Conservation (phyloP, 345 rosid genomes). For the Eucalyptus erythrocorys region DNA sequence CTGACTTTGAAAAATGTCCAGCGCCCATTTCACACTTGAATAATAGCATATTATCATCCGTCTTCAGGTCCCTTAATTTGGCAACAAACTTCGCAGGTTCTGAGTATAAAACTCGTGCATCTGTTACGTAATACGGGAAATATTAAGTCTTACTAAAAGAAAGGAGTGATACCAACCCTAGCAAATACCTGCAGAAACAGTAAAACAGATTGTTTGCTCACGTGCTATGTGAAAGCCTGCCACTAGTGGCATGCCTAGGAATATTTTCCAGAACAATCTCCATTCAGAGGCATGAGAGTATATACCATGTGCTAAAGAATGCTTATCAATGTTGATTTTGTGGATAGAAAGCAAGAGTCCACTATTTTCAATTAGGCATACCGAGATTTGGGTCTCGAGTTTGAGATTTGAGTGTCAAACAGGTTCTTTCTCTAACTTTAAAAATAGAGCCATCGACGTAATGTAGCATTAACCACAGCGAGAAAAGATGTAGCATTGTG, state of each 20-base stretch:
- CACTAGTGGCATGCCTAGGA: neutral
- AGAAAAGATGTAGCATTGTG: neutral
- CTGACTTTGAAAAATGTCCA: slow-evolving; percentile 93
- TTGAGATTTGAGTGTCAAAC: neutral
- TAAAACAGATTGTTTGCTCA: neutral
- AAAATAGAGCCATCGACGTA: neutral
- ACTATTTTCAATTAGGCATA: neutral
- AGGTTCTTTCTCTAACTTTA: neutral
- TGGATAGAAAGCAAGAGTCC: neutral
- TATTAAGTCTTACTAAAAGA: neutral
- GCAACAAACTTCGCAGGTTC: slow-evolving; percentile 93
- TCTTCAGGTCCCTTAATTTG: slow-evolving; percentile 82
- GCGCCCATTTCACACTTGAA: slow-evolving; percentile 91
- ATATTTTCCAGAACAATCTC: neutral
- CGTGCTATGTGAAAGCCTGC: neutral
- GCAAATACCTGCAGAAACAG: neutral
- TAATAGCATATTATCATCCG: slow-evolving; percentile 54
- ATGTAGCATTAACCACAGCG: neutral
- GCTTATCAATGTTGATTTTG: neutral
- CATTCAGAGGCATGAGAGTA: neutral
- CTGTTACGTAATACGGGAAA: slow-evolving; percentile 7
- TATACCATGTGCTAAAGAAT: neutral
- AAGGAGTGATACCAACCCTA: neutral
- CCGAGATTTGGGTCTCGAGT: neutral
- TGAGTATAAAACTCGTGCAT: slow-evolving; percentile 87